phyloP scores from a whole-genome alignment of 257 asterid species.

The Solanum virginianum region DNA sequence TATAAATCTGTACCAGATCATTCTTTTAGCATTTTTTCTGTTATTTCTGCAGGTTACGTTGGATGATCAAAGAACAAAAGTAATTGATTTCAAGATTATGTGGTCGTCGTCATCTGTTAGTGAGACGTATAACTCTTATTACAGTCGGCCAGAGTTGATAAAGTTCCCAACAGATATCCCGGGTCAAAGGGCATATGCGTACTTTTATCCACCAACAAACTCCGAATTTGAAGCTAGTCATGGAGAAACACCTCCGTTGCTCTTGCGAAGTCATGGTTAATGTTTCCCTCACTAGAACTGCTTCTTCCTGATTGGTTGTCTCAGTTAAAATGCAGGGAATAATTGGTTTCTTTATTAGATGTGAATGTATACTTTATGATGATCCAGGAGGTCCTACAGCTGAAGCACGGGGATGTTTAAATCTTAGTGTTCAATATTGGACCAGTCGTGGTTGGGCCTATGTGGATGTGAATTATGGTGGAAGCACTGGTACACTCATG shows the following conservation, averaged over 20 bases:
- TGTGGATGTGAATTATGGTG: conserved; percentile 98
- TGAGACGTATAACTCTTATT: conserved; percentile 27
- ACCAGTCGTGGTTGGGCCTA: conserved; percentile 99
- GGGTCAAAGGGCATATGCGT: conserved; percentile 84
- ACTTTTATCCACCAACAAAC: conserved; percentile 86
- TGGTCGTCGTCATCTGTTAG: conserved; percentile 68
- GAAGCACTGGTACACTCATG: conserved; percentile 67
- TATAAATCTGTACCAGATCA: background rate
- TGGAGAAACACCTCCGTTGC: conserved; percentile 83
- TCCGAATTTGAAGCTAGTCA: conserved; percentile 53
- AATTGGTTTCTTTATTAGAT: background rate
- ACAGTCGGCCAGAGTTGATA: conserved; percentile 67
- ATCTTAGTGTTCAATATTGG: conserved; percentile 83
- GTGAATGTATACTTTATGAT: background rate
- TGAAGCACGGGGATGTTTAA: conserved; percentile 77
- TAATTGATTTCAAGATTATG: conserved; percentile 40
- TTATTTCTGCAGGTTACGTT: conserved; percentile 51
- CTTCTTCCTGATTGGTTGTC: background rate
- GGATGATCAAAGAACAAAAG: conserved; percentile 62
- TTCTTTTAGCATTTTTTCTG: background rate
- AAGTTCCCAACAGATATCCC: conserved; percentile 87
- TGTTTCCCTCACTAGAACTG: background rate
- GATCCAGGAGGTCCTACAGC: conserved; percentile 89
- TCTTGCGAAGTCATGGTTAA: conserved; percentile 87
- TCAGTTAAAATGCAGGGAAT: background rate